A percentile compares a stretch with the other conserved stretches of the same genome.
Conservation (phyloP, 768 basidiomycete genomes). For the Suillus variegatus region DNA sequence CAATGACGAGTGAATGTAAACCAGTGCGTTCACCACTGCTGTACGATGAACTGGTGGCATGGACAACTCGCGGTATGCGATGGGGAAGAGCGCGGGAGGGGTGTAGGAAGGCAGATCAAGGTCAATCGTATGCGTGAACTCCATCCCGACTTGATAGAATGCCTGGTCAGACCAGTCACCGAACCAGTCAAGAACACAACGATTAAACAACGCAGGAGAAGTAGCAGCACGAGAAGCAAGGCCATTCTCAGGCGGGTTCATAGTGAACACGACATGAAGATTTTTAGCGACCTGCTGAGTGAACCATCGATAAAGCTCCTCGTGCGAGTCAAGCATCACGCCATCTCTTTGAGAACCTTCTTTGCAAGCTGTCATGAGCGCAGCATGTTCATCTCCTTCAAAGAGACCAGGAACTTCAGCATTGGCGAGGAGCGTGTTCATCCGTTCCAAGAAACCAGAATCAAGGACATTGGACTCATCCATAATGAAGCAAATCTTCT, state of each 20-base stretch:
- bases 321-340: conserved; percentile 96
- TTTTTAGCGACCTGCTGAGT: conserved; percentile 98
- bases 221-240: conserved; percentile 95
- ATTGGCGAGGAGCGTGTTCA: conserved; percentile 98
- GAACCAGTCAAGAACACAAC: conserved; percentile 99
- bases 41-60: conserved; percentile 89
- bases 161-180: conserved; percentile 99
- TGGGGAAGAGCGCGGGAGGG: conserved; percentile 83
- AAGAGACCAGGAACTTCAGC: conserved; percentile 99
- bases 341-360: conserved; percentile 99
- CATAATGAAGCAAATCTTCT: conserved; percentile 99
- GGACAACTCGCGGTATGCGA: conserved; percentile 80
- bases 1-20: conserved; percentile 87
- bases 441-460: conserved; percentile 98
- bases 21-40: conserved; percentile 92
- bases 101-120: conserved; percentile 83
- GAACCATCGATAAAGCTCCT: conserved; percentile 98
- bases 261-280: conserved; percentile 97
- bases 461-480: conserved; percentile 99
- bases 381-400: conserved; percentile 98
- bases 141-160: conserved; percentile 96
- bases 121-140: conserved; percentile 93
- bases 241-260: conserved; percentile 97
- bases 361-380: conserved; percentile 98
- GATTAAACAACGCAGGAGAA: conserved; percentile 97